Evolutionary conservation across 2,329 filamentous ascomycete genomes (phyloP), one percentile per base, ranked within the genome.

Genomic region (Paecilomyces sp.): DNA sequence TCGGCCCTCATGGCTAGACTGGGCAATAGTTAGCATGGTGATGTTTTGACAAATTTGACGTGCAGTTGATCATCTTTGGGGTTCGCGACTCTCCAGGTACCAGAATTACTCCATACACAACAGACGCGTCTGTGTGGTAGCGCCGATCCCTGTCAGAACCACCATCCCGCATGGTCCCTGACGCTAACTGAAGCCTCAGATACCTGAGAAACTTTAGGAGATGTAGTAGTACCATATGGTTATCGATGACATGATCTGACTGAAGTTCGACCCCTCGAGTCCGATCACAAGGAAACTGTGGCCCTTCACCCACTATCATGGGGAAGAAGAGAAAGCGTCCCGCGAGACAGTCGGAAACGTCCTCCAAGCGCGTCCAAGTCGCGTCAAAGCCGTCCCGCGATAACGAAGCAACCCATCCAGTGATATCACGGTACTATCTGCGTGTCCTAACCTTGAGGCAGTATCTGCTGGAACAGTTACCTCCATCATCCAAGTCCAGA

Each of bases 361-460:
- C 60, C 63, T 68, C 64, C 63, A 61, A 52, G 65, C 71, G 62
- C 69, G 67, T 58, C 68, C 71, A 63, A 64, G 50, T 58, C 56
- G 47, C 64, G 57, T 47, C 65, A 54, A 41, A 50, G 25, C 54
- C 62, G 66, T 67, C 66, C 62, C 41, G 41, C 41, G n/a, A 68
- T 58, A 58, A 53, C 60, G 24, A 59, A 58, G 24, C 47, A 36
- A 55, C 58, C 63, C 87, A 91, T 69, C 84, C 85, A 58, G 81
- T 94, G 34, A 79, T 96, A 59, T 80, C 80, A 54, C 82, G 83
- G 62, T 89, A 88, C 75, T 96, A 92, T 74, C 75, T 81, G 7
- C 75, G 81, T 54, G 82, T 92, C 12, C 73, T 85, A 58, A 86
- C 86, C 0, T 77, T 96, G 60, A 86, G 91, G 66, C 80, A 88